These are phyloP conservation scores for Leptographium flavum DNA, from an alignment of 2,329 filamentous ascomycete genomes.

Conservation along the genomic window DNA sequence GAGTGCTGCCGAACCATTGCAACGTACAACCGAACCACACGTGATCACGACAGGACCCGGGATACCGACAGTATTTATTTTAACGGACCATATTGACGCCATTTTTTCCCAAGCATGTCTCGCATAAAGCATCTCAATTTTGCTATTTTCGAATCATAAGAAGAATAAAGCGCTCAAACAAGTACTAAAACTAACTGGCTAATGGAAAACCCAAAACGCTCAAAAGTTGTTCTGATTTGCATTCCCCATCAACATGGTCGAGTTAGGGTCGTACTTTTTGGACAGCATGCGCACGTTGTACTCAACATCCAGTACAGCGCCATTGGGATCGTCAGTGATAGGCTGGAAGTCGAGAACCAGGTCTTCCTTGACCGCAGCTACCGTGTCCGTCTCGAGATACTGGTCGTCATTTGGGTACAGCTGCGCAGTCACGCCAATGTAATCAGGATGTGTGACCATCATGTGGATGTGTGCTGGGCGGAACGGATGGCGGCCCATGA, in stretches of 20 bases:
- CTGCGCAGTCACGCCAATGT: constrained; percentile 51
- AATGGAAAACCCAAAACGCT: background rate
- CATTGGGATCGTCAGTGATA: constrained; percentile 14
- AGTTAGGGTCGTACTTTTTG: constrained; percentile 15
- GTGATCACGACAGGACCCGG: too few relatives aligned
- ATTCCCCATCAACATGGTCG: constrained; percentile 5
- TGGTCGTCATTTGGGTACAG: constrained; percentile 48
- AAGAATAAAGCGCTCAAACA: too few relatives aligned
- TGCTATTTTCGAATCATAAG: too few relatives aligned
- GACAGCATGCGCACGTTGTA: constrained; percentile 21
- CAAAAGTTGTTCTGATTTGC: constrained; percentile 6
- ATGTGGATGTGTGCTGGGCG: constrained; percentile 48
- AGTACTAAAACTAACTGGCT: too few relatives aligned
- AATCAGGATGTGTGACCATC: constrained; percentile 35
- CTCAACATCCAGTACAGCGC: constrained; percentile 21
- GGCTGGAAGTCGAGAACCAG: constrained; percentile 23
- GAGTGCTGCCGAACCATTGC: too few relatives aligned
- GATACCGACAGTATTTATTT: too few relatives aligned
- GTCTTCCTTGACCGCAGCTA: constrained; percentile 24
- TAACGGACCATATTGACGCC: too few relatives aligned
- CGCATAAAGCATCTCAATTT: too few relatives aligned
- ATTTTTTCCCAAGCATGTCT: too few relatives aligned
- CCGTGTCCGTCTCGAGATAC: constrained; percentile 32
- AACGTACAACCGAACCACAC: too few relatives aligned
- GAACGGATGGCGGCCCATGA: constrained; percentile 41